phyloP scores from a whole-genome alignment of 805 yeast species.

The Lachancea kluyveri region DNA sequence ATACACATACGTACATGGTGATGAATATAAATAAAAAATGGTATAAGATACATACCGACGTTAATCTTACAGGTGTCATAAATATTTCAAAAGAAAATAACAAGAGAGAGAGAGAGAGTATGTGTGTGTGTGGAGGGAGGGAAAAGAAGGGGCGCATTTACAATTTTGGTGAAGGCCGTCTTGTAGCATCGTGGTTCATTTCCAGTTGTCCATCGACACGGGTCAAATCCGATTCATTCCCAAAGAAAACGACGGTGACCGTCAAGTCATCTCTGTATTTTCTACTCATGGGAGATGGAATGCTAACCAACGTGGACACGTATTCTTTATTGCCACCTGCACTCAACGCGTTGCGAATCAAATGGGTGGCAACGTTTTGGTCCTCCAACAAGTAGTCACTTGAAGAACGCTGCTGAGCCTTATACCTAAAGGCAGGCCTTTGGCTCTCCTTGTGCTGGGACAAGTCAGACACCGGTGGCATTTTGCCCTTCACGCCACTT shows the following conservation, averaged over 20 bases:
- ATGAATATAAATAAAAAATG: no score
- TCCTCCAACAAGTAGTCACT: constrained; percentile 63
- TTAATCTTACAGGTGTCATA: constrained; percentile 1
- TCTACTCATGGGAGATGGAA: constrained; percentile 88
- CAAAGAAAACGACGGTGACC: constrained; percentile 92
- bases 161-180: constrained; percentile 22
- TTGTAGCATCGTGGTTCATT: constrained; percentile 22
- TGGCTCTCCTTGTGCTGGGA: constrained; percentile 49
- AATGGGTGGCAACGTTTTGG: constrained; percentile 84
- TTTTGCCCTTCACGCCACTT: constrained; percentile 25
- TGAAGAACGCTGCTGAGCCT: constrained; percentile 22
- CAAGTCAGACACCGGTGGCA: constrained; percentile 60
- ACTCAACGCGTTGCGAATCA: constrained; percentile 86
- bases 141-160: constrained; percentile 10
- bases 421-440: constrained; percentile 71
- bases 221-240: constrained; percentile 41
- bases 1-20: no score
- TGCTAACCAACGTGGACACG: constrained; percentile 79
- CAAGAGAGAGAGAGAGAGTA: no score
- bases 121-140: no score
- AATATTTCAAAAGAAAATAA: not conserved
- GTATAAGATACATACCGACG: not conserved
- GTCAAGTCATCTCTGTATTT: constrained; percentile 93
- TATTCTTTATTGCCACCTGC: constrained; percentile 86
- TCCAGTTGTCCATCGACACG: constrained; percentile 17